Conservation (phyloP, 208 protist species). For the Trichomonas tenax region DNA sequence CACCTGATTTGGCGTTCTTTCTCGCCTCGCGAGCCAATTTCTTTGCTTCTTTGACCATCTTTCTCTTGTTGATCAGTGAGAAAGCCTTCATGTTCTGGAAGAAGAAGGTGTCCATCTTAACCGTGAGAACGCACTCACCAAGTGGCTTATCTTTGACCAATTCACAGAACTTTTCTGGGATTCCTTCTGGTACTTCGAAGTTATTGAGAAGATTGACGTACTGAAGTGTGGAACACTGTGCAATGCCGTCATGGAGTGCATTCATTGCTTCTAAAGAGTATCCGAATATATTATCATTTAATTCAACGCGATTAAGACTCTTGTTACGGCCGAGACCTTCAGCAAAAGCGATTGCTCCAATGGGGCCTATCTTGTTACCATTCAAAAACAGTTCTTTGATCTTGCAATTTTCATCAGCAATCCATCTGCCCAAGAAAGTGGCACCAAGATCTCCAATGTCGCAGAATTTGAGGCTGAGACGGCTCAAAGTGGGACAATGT, state of each 20-base stretch:
- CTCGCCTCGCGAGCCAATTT: not conserved
- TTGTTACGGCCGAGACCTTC: not conserved
- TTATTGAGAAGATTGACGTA: not conserved
- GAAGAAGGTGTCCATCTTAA: not conserved
- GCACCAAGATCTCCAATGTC: not conserved
- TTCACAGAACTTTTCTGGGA: not conserved
- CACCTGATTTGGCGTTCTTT: not conserved
- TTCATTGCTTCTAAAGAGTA: not conserved
- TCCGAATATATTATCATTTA: not conserved
- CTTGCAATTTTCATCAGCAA: not conserved
- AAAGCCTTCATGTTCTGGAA: not conserved
- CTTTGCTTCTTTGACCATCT: not conserved
- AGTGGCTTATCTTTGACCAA: not conserved
- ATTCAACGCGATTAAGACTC: not conserved
- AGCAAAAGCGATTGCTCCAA: not conserved
- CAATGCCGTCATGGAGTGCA: not conserved
- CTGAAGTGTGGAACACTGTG: not conserved
- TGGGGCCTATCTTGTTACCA: not conserved
- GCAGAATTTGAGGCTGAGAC: not conserved
- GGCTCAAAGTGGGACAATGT: not conserved
- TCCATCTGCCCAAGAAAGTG: not conserved
- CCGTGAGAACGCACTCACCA: not conserved
- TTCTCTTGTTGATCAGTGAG: not conserved
- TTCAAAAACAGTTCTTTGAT: not conserved
- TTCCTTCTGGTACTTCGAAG: conserved; percentile 16